Evolutionary conservation across 2,329 filamentous ascomycete genomes (phyloP), one percentile per base, ranked within the genome.

Genomic region (Xylariaceae sp.): DNA sequence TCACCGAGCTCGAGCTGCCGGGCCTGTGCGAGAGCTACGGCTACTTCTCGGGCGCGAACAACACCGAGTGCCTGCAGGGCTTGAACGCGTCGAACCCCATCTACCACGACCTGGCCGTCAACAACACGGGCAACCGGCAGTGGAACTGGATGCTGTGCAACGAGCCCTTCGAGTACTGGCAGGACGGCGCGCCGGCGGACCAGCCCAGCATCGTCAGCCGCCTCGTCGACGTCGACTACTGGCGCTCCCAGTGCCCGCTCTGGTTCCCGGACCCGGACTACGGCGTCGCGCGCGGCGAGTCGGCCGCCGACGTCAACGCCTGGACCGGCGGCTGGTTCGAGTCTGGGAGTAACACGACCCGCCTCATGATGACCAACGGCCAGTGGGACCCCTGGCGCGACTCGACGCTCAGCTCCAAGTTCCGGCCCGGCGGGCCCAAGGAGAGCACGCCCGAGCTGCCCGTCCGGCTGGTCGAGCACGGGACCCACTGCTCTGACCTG

Each of bases 81-180:
- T 46, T 68, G 57, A 69, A 76, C 48, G 57, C 51, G 3, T 58
- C 56, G 15, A 63, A 67, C 49, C 52, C 56, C 9, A 41, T 58
- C 31, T 65, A 56, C 50, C 52, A 52, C 32, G 61, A 65, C 32
- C 32, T 59, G 19, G 42, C 49, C 3, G 46, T 53, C 1, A 37
- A 40, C 44, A 75, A 75, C 46, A 40, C 42, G 1, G 44, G 58
- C 21, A 63, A 72, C 51, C 58, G 70, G 3, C 70, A 74, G 43
- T 76, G 69, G 70, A 54, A 59, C 11, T 76, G 70, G 70, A 62
- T 76, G 51, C 57, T 66, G 5, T 76, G 72, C 58, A 75, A 75
- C 51, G 58, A 64, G 38, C 60, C 61, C 30, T 57, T 65, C 29
- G 58, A 56, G 39, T 62, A 50, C 44, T 62, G 59, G 55, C 56